These are phyloP conservation scores for Xylaria acuta DNA, from an alignment of 495 filamentous ascomycete species.

Conservation along the genomic window DNA sequence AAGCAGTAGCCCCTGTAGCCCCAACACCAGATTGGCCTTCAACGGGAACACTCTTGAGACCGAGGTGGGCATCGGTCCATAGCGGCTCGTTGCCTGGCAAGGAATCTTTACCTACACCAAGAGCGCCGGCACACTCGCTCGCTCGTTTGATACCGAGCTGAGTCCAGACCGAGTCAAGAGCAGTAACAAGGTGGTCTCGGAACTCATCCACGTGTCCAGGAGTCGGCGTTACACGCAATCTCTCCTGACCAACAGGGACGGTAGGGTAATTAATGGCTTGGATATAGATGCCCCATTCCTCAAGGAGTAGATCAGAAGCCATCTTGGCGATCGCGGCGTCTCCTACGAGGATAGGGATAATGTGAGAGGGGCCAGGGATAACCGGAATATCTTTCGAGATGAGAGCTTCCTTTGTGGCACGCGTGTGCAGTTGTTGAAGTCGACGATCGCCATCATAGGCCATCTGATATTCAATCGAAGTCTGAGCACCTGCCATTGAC, in stretches of 20 bases:
- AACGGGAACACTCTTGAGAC: neutral
- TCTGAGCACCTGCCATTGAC: neutral
- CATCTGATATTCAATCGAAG: conserved; percentile 1
- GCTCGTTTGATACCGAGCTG: conserved; percentile 4
- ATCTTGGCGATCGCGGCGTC: neutral
- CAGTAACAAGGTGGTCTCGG: conserved; percentile 6
- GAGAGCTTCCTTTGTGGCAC: conserved; percentile 2
- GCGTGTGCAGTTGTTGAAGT: conserved; percentile 7
- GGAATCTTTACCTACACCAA: neutral
- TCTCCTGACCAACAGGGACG: neutral
- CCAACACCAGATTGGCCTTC: conserved; percentile 3
- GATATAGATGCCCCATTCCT: neutral
- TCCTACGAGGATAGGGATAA: conserved; percentile 1
- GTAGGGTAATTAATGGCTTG: conserved; percentile 2
- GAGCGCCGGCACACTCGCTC: neutral
- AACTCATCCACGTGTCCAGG: neutral
- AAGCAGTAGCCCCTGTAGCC: neutral
- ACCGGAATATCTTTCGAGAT: neutral
- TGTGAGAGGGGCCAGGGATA: conserved; percentile 3
- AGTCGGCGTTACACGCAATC: neutral
- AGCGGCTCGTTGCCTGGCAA: neutral
- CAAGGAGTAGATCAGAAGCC: conserved; percentile 1
- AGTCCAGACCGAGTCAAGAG: conserved; percentile 4
- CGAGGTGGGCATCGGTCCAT: conserved; percentile 2
- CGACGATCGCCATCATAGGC: conserved; percentile 4